Conservation (phyloP, 164 flowering plant species). For the Saururus chinensis region DNA sequence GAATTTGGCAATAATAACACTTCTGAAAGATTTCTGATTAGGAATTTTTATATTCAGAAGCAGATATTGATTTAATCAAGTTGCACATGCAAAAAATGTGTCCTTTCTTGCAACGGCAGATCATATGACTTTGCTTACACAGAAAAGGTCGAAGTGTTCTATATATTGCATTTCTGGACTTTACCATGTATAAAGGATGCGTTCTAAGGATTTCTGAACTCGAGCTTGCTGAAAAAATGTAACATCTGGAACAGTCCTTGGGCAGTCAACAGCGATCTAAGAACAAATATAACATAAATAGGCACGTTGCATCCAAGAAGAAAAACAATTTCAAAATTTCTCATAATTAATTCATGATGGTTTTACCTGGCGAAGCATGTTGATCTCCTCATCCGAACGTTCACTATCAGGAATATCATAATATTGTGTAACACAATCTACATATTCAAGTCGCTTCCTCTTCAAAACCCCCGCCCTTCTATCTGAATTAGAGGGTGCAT, state of each 20-base stretch:
- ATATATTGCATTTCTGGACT: background rate
- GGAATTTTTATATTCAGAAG: no score
- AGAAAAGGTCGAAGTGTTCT: background rate
- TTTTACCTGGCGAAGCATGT: constrained; percentile 92
- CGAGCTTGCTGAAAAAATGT: constrained; percentile 83
- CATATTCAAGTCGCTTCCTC: constrained; percentile 88
- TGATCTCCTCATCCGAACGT: constrained; percentile 93
- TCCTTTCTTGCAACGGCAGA: no score
- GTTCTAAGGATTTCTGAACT: constrained; percentile 95
- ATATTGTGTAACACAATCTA: constrained; percentile 79
- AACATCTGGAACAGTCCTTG: constrained; percentile 97
- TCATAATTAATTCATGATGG: background rate
- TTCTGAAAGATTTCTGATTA: no score
- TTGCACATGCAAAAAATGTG: no score
- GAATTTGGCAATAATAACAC: no score
- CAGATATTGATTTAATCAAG: no score
- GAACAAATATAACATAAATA: constrained; percentile 11
- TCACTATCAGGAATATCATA: constrained; percentile 90
- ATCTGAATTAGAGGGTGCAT: constrained; percentile 99
- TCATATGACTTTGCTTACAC: background rate
- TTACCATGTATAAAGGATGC: constrained; percentile 89
- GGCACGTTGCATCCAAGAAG: background rate
- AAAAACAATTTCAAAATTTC: background rate
- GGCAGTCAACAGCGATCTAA: constrained; percentile 97
- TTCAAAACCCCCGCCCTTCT: constrained; percentile 91